Conservation (phyloP, 139 green algal species). For the Chlorella sorokiniana region DNA sequence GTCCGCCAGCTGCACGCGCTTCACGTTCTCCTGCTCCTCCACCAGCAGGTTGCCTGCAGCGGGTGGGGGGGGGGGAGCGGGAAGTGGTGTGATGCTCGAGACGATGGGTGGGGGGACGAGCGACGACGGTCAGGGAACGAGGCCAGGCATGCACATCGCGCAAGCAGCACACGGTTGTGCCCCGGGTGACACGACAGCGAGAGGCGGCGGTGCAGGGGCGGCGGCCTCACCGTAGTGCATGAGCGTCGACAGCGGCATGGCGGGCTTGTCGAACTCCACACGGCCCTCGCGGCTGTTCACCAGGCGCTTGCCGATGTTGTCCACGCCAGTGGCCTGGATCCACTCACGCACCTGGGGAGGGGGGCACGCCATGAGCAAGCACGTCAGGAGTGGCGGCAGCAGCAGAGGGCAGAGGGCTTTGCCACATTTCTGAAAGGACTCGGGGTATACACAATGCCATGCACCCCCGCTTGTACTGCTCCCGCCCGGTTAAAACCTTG, state of each 20-base stretch:
- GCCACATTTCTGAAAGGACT: too few relatives aligned
- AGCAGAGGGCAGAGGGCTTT: neutral
- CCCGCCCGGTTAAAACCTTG: neutral
- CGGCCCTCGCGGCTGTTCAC: constrained; percentile 90
- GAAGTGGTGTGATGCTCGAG: neutral
- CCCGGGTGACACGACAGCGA: neutral
- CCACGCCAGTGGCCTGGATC: constrained; percentile 78
- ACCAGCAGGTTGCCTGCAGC: constrained; percentile 84
- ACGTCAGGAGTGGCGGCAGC: neutral
- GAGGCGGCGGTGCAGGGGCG: constrained; percentile 42
- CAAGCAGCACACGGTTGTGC: too few relatives aligned
- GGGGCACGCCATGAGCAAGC: neutral
- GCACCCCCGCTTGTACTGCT: neutral
- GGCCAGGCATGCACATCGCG: too few relatives aligned
- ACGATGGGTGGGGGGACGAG: too few relatives aligned
- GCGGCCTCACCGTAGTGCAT: constrained; percentile 93
- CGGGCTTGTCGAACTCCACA: constrained; percentile 85
- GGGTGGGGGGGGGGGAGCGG: constrained; percentile 48
- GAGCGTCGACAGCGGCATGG: constrained; percentile 85
- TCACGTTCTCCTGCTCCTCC: constrained; percentile 99
- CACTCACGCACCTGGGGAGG: constrained; percentile 73
- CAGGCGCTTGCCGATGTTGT: constrained; percentile 89
- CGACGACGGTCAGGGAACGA: too few relatives aligned
- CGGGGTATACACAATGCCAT: too few relatives aligned
- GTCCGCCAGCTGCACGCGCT: constrained; percentile 97